phyloP scores from a whole-genome alignment of 176 grass and related monocot genomes.

The Avena insularis region DNA sequence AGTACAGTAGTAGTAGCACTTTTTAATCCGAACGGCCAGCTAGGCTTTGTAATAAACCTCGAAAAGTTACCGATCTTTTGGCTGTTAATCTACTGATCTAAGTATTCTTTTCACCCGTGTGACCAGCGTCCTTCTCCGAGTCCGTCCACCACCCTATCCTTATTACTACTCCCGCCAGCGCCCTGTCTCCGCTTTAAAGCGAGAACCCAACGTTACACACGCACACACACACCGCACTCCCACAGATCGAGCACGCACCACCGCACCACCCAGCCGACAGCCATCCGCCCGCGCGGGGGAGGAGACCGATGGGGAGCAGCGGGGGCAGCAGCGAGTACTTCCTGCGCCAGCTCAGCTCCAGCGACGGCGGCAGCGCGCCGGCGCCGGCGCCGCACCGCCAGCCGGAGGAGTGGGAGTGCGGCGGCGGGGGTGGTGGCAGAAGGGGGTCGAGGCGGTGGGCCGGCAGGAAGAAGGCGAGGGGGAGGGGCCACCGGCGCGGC shows the following conservation, averaged over 20 bases:
- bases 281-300: neutral
- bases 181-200: conserved; percentile 45
- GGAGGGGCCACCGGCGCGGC: conserved; percentile 39
- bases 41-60: neutral
- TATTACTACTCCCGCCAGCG: neutral
- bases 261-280: conserved; percentile 29
- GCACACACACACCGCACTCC: conserved; percentile 32
- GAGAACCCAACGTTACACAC: conserved; percentile 35
- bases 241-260: neutral
- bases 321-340: conserved; percentile 75
- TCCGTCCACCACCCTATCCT: neutral
- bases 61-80: neutral
- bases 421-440: neutral
- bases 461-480: conserved; percentile 45
- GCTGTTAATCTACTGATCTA: neutral
- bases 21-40: neutral
- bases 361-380: conserved; percentile 43
- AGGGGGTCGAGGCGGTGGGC: conserved; percentile 77
- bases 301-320: conserved; percentile 54
- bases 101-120: neutral
- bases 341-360: conserved; percentile 65
- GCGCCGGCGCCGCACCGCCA: neutral
- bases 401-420: conserved; percentile 44
- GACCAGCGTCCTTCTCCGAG: neutral
- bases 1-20: too few relatives aligned